Percentiles rank a stretch among this genome's conserved stretches.
Conservation (phyloP, 345 rosid species). For the Trapa incisa region DNA sequence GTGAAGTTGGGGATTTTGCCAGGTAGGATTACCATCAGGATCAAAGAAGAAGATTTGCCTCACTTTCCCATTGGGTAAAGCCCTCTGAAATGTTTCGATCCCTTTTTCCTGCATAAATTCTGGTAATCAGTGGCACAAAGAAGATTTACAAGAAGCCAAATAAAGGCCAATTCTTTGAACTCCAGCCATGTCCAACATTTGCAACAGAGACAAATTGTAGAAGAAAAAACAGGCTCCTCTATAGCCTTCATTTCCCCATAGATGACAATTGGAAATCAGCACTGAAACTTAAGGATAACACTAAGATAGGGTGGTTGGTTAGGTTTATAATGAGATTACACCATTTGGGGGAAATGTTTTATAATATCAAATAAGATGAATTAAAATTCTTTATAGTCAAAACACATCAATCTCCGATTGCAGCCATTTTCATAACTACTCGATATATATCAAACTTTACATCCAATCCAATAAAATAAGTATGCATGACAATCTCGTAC, state of each 20-base stretch:
- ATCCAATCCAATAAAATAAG: too few species aligned
- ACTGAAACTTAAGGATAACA: not conserved
- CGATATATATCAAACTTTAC: too few species aligned
- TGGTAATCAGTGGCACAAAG: not conserved
- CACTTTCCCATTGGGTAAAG: slow-evolving; percentile 55
- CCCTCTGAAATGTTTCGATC: slow-evolving; percentile 52
- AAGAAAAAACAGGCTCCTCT: not conserved
- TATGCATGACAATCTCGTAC: too few species aligned
- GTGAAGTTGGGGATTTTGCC: not conserved
- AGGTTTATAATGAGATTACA: too few species aligned
- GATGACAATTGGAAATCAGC: not conserved
- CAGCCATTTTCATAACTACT: too few species aligned
- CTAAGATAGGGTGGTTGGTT: not conserved
- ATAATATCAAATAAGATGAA: too few species aligned
- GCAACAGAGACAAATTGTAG: not conserved
- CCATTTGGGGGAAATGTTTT: too few species aligned
- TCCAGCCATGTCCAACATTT: not conserved
- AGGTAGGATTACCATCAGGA: slow-evolving; percentile 61
- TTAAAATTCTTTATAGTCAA: too few species aligned
- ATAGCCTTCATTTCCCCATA: not conserved
- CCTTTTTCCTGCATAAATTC: slow-evolving; percentile 54
- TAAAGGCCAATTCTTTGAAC: not conserved
- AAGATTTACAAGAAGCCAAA: not conserved
- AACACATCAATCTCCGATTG: too few species aligned
- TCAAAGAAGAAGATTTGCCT: slow-evolving; percentile 91